Evolutionary conservation across 129 eudicot genomes (phyloP), one percentile per base, ranked within the genome.

Genomic region (Chrysanthemum lavandulifolium): DNA sequence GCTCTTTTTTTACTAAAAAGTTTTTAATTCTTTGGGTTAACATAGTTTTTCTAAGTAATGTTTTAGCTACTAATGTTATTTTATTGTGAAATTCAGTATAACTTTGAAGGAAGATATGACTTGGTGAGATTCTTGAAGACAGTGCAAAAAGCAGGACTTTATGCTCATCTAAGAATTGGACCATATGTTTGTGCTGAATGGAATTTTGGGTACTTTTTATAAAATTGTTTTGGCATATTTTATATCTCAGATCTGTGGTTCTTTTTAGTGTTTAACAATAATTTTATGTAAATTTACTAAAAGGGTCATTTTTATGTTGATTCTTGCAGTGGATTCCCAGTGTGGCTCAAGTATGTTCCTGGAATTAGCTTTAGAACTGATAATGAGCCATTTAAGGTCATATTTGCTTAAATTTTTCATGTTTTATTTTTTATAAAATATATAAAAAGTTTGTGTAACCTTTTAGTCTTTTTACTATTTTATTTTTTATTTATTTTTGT

Each of bases 171-270:
- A 16, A 81, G 97, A 25, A 84, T 91, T 49, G 97, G 97, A 43
- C 97, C 97, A 15, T 91, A 78, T 68, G 88, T 88, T 79, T 91
- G 97, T 76, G 97, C 96, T 53, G 97, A 91, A 54, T 88, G 97
- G 97, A 91, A 91, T 45, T 91, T 86, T 76, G 97, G 97, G 97
- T 91, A 88, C 58, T 64, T 14, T 48, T 18, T 65, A 2, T 56
- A 59, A 13, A 61, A 61, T 47, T 27, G 0, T 1, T 25, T 27
- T 27, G 29, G 29, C 29, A 25, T 25, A 25, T 25, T 67, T 18
- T 10, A 53, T 55, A 51, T 45, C 15, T 55, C 73, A 69, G 79
- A 68, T 68, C 76, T 80, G 47, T 72, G 7, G 27, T 70, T 72
- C 62, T 14, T 69, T 40, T 16, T 69, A 52, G 25, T 55, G 50